Conservation (phyloP, 2,329 filamentous ascomycete genomes). For the Monilinia laxa region DNA sequence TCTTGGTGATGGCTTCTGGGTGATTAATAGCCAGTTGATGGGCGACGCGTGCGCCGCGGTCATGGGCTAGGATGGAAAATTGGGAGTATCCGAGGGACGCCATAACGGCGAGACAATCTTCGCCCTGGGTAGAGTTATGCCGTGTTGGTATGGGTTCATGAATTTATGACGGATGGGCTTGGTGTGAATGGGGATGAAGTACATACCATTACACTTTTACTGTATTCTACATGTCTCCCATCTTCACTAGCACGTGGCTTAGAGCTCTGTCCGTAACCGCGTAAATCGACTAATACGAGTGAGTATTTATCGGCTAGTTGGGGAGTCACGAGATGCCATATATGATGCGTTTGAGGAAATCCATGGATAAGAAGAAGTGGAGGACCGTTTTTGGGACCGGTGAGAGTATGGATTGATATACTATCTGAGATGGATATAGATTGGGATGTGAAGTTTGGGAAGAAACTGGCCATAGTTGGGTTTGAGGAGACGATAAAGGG, state of each 20-base stretch:
- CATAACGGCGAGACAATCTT: conserved; percentile 50
- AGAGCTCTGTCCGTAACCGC: conserved; percentile 53
- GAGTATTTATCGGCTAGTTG: conserved; percentile 45
- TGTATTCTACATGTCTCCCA: conserved; percentile 40
- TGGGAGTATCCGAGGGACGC: conserved; percentile 42
- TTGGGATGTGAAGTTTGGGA: conserved; percentile 1
- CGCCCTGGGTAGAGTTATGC: neutral
- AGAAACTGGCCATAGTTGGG: neutral
- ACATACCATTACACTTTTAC: conserved; percentile 50
- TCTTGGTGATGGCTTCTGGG: conserved; percentile 36
- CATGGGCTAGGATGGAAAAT: conserved; percentile 55
- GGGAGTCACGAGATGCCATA: conserved; percentile 51
- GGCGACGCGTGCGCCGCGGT: conserved; percentile 55
- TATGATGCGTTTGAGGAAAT: conserved; percentile 53
- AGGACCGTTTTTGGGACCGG: conserved; percentile 32
- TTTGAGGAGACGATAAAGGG: neutral
- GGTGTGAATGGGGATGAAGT: neutral
- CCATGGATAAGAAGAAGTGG: conserved; percentile 52
- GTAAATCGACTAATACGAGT: conserved; percentile 50
- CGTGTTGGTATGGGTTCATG: neutral
- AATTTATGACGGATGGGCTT: neutral
- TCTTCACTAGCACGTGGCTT: conserved; percentile 42
- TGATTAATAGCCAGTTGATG: conserved; percentile 55
- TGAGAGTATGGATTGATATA: neutral
- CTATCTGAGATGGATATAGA: neutral